These are phyloP conservation scores for Pythium myriotylum DNA, from an alignment of 352 stramenopile genomes.

Conservation along the genomic window DNA sequence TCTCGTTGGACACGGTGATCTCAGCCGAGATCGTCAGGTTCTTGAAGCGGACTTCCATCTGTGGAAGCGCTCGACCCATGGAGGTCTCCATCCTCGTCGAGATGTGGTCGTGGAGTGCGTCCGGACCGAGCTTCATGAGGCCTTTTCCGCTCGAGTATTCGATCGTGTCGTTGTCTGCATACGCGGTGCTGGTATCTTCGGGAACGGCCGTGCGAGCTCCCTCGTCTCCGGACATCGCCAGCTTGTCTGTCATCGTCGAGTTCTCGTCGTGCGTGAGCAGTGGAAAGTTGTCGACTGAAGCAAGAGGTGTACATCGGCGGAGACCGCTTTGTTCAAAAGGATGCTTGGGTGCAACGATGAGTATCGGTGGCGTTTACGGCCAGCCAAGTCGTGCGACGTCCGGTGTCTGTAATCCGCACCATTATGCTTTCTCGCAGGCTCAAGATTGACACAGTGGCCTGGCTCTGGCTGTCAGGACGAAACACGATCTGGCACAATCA, in stretches of 20 bases:
- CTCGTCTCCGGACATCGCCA: background rate
- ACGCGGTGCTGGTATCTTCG: background rate
- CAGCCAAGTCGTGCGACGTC: background rate
- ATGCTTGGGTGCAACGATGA: background rate
- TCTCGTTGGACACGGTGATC: conserved; percentile 38
- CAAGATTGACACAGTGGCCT: conserved; percentile 7
- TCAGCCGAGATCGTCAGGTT: conserved; percentile 50
- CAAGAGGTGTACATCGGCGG: too few species aligned
- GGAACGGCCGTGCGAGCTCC: background rate
- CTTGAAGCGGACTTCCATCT: conserved; percentile 67
- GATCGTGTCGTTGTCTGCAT: conserved; percentile 12
- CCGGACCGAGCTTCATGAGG: conserved; percentile 31
- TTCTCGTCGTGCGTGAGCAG: background rate
- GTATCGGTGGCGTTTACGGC: background rate
- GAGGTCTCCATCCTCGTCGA: conserved; percentile 42
- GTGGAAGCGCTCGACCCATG: conserved; percentile 48
- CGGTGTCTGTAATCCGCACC: background rate
- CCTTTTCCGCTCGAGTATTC: conserved; percentile 26
- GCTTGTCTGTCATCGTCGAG: conserved; percentile 4
- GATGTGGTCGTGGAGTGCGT: conserved; percentile 46
- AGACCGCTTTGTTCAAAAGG: too few species aligned
- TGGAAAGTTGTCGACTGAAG: conserved; percentile 24
- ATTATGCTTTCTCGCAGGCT: background rate
- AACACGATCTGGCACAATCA: conserved; percentile 25
- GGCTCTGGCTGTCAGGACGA: conserved; percentile 19